phyloP scores from a whole-genome alignment of 768 basidiomycete genomes.

The Tremella mesenterica region DNA sequence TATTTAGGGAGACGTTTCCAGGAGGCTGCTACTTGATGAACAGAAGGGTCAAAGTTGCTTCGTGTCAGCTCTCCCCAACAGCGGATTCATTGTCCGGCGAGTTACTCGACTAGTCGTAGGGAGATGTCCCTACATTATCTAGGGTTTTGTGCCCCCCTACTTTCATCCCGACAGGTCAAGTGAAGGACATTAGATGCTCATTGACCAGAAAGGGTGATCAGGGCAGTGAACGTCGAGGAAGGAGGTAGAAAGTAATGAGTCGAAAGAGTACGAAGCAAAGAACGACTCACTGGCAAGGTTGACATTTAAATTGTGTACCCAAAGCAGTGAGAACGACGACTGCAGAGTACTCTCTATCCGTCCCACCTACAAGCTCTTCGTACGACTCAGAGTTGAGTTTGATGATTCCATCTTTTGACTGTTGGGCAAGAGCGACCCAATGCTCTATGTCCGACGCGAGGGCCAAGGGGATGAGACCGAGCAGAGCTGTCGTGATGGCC shows the following conservation, averaged over 20 bases:
- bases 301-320: conserved; percentile 67
- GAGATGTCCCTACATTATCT: too few relatives aligned
- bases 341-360: conserved; percentile 77
- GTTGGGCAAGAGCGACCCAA: conserved; percentile 60
- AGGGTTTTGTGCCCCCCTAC: too few relatives aligned
- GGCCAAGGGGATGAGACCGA: conserved; percentile 10
- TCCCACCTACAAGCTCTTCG: conserved; percentile 58
- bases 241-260: neutral
- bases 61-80: conserved; percentile 11
- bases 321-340: conserved; percentile 82
- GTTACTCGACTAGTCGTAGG: neutral
- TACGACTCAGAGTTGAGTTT: conserved; percentile 66
- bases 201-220: too few relatives aligned
- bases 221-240: neutral
- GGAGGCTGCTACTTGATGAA: conserved; percentile 70
- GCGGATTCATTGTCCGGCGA: neutral
- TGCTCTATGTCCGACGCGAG: conserved; percentile 46
- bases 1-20: conserved; percentile 59
- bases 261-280: conserved; percentile 1
- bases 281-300: conserved; percentile 75
- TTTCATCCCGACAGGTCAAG: too few relatives aligned
- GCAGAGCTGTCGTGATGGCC: conserved; percentile 4
- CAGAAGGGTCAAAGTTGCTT: conserved; percentile 80
- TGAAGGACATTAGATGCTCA: too few relatives aligned
- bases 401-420: conserved; percentile 65